Conservation (phyloP, 108 stramenopile genomes). For the Skeletonema grethae region DNA sequence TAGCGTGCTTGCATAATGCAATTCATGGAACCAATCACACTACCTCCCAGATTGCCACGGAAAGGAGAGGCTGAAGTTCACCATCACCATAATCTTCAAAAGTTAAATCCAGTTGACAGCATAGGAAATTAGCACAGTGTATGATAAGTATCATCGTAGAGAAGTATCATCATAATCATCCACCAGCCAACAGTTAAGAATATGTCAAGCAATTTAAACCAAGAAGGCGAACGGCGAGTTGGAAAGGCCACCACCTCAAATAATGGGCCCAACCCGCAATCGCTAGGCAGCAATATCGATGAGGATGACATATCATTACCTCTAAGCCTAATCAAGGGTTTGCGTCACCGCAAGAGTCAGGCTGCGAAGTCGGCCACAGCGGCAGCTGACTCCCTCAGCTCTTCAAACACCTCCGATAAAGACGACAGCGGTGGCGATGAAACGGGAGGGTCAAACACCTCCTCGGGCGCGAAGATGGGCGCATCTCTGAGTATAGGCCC, state of each 20-base stretch:
- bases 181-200: neutral
- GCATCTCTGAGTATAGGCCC: constrained; percentile 10
- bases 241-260: neutral
- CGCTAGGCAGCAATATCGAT: constrained; percentile 12
- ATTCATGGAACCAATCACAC: neutral
- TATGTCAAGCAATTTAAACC: neutral
- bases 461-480: constrained; percentile 3
- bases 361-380: constrained; percentile 2
- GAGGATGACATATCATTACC: constrained; percentile 29
- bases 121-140: neutral
- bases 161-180: neutral
- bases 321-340: constrained; percentile 41
- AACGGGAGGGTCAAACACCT: constrained; percentile 24
- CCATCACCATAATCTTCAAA: no score
- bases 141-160: no score
- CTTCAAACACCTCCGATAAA: constrained; percentile 36
- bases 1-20: neutral
- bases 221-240: neutral
- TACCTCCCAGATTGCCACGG: neutral
- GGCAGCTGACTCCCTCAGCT: constrained; percentile 14
- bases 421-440: constrained; percentile 39
- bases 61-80: no score
- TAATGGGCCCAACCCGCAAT: neutral
- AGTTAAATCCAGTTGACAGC: neutral
- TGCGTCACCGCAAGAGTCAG: constrained; percentile 16